Base-by-base conservation (phyloP, 1,139 yeast species). In the Kurtzmaniella quercitrusa region DNA sequence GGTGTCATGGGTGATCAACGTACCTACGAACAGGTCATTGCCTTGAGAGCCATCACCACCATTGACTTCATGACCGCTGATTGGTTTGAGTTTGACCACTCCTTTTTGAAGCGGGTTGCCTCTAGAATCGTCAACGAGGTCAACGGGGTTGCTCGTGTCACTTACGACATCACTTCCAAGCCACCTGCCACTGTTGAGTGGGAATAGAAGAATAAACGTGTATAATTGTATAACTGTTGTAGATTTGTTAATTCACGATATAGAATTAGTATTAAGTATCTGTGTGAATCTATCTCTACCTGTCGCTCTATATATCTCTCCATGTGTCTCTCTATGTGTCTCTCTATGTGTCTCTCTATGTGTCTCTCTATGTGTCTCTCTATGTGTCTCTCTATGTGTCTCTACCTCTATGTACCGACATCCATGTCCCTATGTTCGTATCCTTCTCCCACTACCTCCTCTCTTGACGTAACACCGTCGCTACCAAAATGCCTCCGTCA, bases 1-100 rank as follows among this genome's bases (percentile, higher is more conserved):
- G 99, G 99, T 74, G 99, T 93, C 54, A 89, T 89, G 96, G 99
- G 99, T 62, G 99, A 93, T 70, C 95, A 93, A 77, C 85, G 99
- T 75, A 90, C 97, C 48, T 94, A 93, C 65, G 98, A 94, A 66
- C 99, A 93, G 73, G 99, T 93, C 52, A 93, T 94, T 74, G 98
- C 98, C 39, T 80, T 93, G 63, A 85, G 99, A 73, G 98, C 98
- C 55, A 89, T 93, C 57, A 98, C 91, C 73, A 94, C 98, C 45
- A 79, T 82, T 49, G 99, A 93, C 73, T 93, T 94, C 78, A 93
- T 93, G 99, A 93, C 99, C 57, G 98, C 98, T 52, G 98, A 94
- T 70, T 94, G 98, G 98, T 93, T 74, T 67, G 87, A 87, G 54
- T 93, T 93, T 62, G 98, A 91, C 59, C 95, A 94, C 54, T 70